phyloP scores from a whole-genome alignment of 2,329 filamentous ascomycete species.

The Trichoderma gracile region DNA sequence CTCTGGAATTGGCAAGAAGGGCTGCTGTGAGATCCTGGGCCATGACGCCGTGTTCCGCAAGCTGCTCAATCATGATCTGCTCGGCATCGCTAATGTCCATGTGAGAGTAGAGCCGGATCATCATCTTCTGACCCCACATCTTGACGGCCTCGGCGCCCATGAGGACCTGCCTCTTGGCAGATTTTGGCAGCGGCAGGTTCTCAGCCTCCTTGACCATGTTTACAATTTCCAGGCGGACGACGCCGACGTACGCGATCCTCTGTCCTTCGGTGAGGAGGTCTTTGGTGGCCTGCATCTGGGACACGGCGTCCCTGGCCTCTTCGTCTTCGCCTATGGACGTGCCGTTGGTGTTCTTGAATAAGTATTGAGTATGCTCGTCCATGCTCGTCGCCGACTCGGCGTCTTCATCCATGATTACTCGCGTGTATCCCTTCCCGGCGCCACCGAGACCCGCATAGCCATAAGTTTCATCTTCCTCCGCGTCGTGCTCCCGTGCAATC shows the following conservation, averaged over 20 bases:
- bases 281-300: constrained; percentile 94
- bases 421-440: constrained; percentile 91
- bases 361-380: constrained; percentile 94
- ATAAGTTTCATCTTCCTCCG: constrained; percentile 64
- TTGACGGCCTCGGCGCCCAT: constrained; percentile 74
- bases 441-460: constrained; percentile 79
- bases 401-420: constrained; percentile 93
- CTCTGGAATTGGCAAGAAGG: constrained; percentile 86
- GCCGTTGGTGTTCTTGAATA: constrained; percentile 74
- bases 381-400: constrained; percentile 90
- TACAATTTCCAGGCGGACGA: constrained; percentile 78
- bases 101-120: constrained; percentile 89
- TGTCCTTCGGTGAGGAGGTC: constrained; percentile 93
- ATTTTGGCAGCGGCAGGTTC: constrained; percentile 59
- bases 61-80: constrained; percentile 98
- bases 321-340: constrained; percentile 67
- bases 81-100: constrained; percentile 94
- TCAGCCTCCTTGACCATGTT: constrained; percentile 72
- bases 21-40: constrained; percentile 80
- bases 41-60: constrained; percentile 87
- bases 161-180: constrained; percentile 69
- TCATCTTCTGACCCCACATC: constrained; percentile 99
- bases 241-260: constrained; percentile 90
- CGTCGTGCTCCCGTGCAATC: constrained; percentile 77
- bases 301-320: constrained; percentile 79